Evolutionary conservation across 805 yeast species (phyloP).

Genomic region (Metschnikowia santaceciliae): DNA sequence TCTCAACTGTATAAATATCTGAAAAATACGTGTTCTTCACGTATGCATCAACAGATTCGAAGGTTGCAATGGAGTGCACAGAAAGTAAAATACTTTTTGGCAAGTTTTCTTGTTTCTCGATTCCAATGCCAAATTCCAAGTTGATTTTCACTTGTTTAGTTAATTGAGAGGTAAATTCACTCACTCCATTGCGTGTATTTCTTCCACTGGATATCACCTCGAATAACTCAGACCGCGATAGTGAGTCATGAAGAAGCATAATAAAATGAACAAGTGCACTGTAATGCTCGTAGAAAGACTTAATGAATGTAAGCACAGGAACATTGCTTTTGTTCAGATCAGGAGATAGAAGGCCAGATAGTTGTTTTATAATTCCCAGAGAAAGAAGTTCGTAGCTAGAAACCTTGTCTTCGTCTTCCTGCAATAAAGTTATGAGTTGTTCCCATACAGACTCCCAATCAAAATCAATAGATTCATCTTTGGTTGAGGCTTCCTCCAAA

Average conservation of each 20-base stretch:
- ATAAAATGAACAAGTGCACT: slow-evolving; percentile 21
- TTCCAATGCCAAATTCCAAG: slow-evolving; percentile 27
- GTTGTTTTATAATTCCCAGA: slow-evolving; percentile 55
- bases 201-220: too few relatives aligned
- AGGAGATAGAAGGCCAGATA: background rate
- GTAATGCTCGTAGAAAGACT: slow-evolving; percentile 28
- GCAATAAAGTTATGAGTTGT: slow-evolving; percentile 17
- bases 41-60: slow-evolving; percentile 48
- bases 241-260: too few relatives aligned
- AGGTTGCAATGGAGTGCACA: slow-evolving; percentile 61
- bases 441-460: slow-evolving; percentile 29
- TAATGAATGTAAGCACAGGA: slow-evolving; percentile 40
- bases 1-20: slow-evolving; percentile 1
- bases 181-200: too few relatives aligned
- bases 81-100: slow-evolving; percentile 35
- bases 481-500: background rate
- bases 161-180: too few relatives aligned
- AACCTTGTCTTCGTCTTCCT: slow-evolving; percentile 22
- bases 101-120: background rate
- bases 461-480: background rate
- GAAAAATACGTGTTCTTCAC: slow-evolving; percentile 19
- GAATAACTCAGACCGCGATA: too few relatives aligned
- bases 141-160: slow-evolving; percentile 25
- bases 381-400: slow-evolving; percentile 75
- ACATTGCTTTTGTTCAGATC: background rate